A percentile compares a stretch with the other conserved stretches of the same genome.
Evolutionary conservation across 345 rosid species (phyloP).

Genomic region (Mercurialis annua): DNA sequence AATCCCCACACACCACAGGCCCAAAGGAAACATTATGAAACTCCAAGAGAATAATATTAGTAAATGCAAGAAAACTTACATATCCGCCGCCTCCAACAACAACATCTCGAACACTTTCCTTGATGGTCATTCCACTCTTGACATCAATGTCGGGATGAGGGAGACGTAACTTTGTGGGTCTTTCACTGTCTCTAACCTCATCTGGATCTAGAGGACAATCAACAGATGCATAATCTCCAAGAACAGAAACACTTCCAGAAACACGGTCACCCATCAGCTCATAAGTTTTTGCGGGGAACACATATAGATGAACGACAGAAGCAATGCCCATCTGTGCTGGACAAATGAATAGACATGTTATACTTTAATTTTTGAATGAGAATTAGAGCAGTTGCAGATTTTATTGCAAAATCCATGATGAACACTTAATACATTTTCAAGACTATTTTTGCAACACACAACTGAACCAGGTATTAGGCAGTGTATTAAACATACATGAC

Average conservation of each 20-base stretch:
- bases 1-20: not conserved
- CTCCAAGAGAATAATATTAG: not conserved
- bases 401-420: not conserved
- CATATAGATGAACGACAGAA: conserved; percentile 88
- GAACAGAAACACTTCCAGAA: conserved; percentile 76
- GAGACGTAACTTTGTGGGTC: conserved; percentile 90
- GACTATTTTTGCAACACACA: not conserved
- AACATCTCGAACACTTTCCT: conserved; percentile 86
- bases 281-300: conserved; percentile 90
- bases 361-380: conserved; percentile 27
- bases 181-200: conserved; percentile 94
- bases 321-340: conserved; percentile 99
- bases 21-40: not conserved
- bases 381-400: not conserved
- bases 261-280: conserved; percentile 84
- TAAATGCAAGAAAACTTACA: conserved; percentile 47
- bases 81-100: conserved; percentile 89
- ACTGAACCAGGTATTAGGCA: not conserved
- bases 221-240: conserved; percentile 92
- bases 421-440: not conserved
- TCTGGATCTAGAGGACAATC: conserved; percentile 97
- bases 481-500: not conserved
- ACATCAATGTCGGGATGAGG: conserved; percentile 73
- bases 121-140: conserved; percentile 84
- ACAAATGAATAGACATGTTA: conserved; percentile 45